Evolutionary conservation across 192 early-diverging fungal species (phyloP).

Genomic region (Entomortierella chlamydospora): DNA sequence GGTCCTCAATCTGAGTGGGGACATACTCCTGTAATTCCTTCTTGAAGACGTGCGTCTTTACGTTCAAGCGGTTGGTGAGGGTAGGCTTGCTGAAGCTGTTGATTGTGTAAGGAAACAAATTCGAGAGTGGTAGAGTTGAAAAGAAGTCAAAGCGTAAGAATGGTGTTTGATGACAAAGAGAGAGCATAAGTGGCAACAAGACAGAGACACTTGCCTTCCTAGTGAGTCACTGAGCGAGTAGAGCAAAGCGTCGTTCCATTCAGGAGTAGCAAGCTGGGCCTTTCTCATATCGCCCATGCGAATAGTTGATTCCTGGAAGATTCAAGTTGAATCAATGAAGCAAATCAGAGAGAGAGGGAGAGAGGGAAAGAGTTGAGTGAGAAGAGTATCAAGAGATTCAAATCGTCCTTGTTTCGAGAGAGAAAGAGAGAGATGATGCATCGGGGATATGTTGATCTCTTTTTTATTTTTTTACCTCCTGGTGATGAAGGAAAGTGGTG

Average conservation of each 20-base stretch:
- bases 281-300: conserved; percentile 28
- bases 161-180: no score
- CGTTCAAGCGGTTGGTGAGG: conserved; percentile 40
- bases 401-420: no score
- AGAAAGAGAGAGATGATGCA: no score
- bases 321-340: background rate
- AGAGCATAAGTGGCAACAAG: no score
- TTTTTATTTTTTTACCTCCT: conserved; percentile 16
- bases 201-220: conserved; percentile 22
- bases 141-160: no score
- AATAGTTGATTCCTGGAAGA: conserved; percentile 18
- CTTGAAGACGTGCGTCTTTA: conserved; percentile 54
- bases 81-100: conserved; percentile 21
- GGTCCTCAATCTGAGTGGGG: conserved; percentile 54
- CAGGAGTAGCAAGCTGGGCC: conserved; percentile 30
- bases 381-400: no score
- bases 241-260: conserved; percentile 24
- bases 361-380: background rate
- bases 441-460: no score
- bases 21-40: conserved; percentile 54
- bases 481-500: conserved; percentile 35
- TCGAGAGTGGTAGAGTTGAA: no score
- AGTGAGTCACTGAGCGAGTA: conserved; percentile 26
- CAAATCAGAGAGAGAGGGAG: background rate
- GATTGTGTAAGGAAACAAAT: no score